Evolutionary conservation across 2,329 filamentous ascomycete genomes (phyloP), one percentile per base, ranked within the genome.

Genomic region (Stachybotrys chartarum): DNA sequence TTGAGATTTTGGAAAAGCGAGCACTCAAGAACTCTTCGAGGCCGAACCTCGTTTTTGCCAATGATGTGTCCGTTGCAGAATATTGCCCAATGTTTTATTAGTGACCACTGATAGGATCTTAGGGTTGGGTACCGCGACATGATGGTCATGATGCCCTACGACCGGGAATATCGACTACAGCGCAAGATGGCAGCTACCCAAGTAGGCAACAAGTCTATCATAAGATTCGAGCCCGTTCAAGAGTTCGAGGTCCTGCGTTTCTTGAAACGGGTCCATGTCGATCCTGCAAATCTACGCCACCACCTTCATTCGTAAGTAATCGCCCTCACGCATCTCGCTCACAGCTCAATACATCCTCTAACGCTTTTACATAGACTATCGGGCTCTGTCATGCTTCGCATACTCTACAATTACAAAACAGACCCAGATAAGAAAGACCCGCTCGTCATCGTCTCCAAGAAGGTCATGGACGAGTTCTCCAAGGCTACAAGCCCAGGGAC

Each of bases 401-500:
- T 60, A n/a, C 53, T 55, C 6, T 62, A 62, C 30, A 55, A 55
- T 7, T 64, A 66, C 56, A 57, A 57, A 16, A 54, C 58, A 6
- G 60, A 64, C 42, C 57, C 57, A 7, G 50, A 59, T n/a, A 54
- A 58, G 39, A 50, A 50, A 1, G 63, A 66, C 30, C 53, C 54
- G 1, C 53, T 66, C 11, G 59, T 65, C 3, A 42, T 55, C 3
- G 48, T 64, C 11, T 56, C 59, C 8, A 62, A 61, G 5, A 50
- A 56, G 30, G 59, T 62, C 30, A 56, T 64, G 50, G 31, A 44
- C 2, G 55, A 65, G 6, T 64, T 66, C 50, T 59, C 63, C 1
- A 52, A 57, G 14, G 61, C 64, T 7, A 51, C 56, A 3, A 57
- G 54, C 10, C 63, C 64, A 2, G 57, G 59, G 53, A 48, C 57